These are phyloP conservation scores for Lachancea lanzarotensis DNA, from an alignment of 805 yeast genomes.

Conservation along the genomic window DNA sequence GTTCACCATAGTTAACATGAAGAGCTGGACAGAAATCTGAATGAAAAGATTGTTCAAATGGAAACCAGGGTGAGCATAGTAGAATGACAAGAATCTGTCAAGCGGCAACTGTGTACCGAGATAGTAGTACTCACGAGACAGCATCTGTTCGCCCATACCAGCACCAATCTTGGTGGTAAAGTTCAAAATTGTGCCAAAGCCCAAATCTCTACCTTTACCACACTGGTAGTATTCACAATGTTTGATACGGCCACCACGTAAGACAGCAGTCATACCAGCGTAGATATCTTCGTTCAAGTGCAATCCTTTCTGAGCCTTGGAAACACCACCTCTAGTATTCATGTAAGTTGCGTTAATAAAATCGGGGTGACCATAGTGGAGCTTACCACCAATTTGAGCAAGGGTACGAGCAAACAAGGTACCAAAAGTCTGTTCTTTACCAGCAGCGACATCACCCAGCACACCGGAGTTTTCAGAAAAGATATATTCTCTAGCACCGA, in stretches of 20 bases:
- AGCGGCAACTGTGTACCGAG: slow-evolving; percentile 74
- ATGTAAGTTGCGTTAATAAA: slow-evolving; percentile 66
- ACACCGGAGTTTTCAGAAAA: slow-evolving; percentile 83
- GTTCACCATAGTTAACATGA: slow-evolving; percentile 63
- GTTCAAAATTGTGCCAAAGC: slow-evolving; percentile 79
- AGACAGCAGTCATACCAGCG: slow-evolving; percentile 79
- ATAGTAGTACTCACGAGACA: slow-evolving; percentile 77
- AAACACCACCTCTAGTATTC: slow-evolving; percentile 85
- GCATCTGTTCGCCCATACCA: slow-evolving; percentile 89
- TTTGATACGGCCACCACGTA: slow-evolving; percentile 83
- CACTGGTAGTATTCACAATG: slow-evolving; percentile 85
- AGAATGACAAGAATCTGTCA: slow-evolving; percentile 75
- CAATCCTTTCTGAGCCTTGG: slow-evolving; percentile 80
- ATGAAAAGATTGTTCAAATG: slow-evolving; percentile 76
- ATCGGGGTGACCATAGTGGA: slow-evolving; percentile 88
- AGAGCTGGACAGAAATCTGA: slow-evolving; percentile 66
- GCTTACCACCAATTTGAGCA: slow-evolving; percentile 78
- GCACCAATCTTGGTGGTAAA: slow-evolving; percentile 87
- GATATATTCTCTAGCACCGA: slow-evolving; percentile 83
- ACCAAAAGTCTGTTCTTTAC: slow-evolving; percentile 86
- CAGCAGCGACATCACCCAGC: slow-evolving; percentile 85
- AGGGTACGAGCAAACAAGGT: slow-evolving; percentile 77
- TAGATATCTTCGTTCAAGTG: slow-evolving; percentile 84
- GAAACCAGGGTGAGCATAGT: slow-evolving; percentile 84
- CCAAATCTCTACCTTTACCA: slow-evolving; percentile 87